phyloP scores from a whole-genome alignment of 139 green algal species.

The Astrephomene gubernaculifera region DNA sequence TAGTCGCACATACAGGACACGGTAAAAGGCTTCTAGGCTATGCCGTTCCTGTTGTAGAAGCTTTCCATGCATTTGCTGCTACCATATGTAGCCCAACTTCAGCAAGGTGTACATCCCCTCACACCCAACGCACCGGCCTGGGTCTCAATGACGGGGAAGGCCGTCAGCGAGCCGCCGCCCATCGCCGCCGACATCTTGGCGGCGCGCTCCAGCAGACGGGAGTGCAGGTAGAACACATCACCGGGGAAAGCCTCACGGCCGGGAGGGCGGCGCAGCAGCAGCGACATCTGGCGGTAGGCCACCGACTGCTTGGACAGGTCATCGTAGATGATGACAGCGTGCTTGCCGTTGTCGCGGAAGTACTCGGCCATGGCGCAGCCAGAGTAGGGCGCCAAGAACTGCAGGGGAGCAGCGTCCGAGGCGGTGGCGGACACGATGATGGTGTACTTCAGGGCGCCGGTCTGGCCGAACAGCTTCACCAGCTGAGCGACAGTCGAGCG shows the following conservation, averaged over 20 bases:
- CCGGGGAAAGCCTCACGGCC: conserved; percentile 91
- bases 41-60: too few species aligned
- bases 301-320: conserved; percentile 94
- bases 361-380: conserved; percentile 82
- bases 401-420: conserved; percentile 89
- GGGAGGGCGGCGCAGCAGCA: conserved; percentile 90
- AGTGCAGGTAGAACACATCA: conserved; percentile 95
- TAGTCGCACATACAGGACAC: too few species aligned
- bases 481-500: conserved; percentile 89
- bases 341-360: conserved; percentile 65
- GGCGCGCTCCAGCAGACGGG: conserved; percentile 84
- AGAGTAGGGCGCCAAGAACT: conserved; percentile 93
- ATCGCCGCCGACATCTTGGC: conserved; percentile 82
- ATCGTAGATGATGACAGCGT: conserved; percentile 92
- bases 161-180: conserved; percentile 81
- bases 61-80: too few species aligned
- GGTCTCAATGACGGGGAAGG: conserved; percentile 92
- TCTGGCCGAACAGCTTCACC: conserved; percentile 76
- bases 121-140: conserved; percentile 73
- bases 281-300: conserved; percentile 94
- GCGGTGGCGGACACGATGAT: conserved; percentile 91
- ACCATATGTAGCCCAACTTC: too few species aligned
- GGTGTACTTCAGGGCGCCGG: conserved; percentile 80
- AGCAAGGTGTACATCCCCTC: too few species aligned
- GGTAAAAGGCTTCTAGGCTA: too few species aligned